Percentiles rank a stretch among this genome's conserved stretches.
phyloP scores from a whole-genome alignment of 1,284 basidiomycete genomes.

The Sporisorium exsertum region DNA sequence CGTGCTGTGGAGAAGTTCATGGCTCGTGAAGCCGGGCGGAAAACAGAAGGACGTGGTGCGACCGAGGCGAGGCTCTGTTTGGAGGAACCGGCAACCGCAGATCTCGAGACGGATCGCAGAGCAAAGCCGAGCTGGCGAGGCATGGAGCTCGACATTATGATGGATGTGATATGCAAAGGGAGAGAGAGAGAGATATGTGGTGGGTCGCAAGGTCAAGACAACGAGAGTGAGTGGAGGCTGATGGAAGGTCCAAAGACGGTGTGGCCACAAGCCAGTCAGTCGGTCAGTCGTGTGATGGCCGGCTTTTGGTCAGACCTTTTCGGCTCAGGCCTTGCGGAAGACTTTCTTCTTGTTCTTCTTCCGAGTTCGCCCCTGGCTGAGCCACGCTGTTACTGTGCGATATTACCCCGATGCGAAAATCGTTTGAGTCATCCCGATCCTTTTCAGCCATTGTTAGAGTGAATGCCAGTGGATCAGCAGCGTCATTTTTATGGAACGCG shows the following conservation, averaged over 20 bases:
- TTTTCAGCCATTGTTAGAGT: not conserved
- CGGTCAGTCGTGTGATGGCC: not conserved
- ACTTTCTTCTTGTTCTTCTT: constrained; percentile 5
- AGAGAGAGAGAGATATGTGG: not conserved
- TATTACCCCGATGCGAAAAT: not conserved
- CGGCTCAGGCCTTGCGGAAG: not conserved
- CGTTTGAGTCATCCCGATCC: no score
- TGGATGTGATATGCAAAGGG: not conserved
- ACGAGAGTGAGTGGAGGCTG: constrained; percentile 4
- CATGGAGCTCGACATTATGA: constrained; percentile 42
- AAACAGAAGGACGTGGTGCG: constrained; percentile 18
- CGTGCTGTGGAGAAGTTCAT: constrained; percentile 44
- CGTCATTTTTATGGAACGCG: not conserved
- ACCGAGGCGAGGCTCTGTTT: constrained; percentile 30
- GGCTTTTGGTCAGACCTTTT: not conserved
- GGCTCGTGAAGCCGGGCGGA: constrained; percentile 18
- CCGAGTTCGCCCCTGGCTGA: constrained; percentile 1
- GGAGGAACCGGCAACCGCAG: constrained; percentile 35
- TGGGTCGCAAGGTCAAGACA: not conserved
- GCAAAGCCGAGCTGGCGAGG: constrained; percentile 41
- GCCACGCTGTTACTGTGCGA: not conserved
- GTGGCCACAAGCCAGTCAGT: not conserved
- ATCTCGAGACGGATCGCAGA: constrained; percentile 32
- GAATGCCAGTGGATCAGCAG: no score
- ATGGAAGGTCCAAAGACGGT: not conserved